Conservation (phyloP, 768 basidiomycete genomes). For the Neoboletus subvelutipes region DNA sequence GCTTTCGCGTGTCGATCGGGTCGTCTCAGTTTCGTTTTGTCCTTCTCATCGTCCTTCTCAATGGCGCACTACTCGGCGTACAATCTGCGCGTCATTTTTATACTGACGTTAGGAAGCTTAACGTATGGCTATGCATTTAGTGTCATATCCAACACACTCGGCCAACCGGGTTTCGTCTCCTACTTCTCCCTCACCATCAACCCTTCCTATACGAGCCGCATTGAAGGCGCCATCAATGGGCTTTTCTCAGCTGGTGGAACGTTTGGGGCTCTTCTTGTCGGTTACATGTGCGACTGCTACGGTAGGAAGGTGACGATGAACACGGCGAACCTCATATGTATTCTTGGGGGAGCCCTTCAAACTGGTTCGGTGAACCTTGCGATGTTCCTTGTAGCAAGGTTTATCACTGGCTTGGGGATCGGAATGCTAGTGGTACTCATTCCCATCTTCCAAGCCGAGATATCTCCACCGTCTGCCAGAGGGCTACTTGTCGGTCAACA, state of each 20-base stretch:
- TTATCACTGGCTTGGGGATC: neutral
- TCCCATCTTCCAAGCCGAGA: slow-evolving; percentile 1
- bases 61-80: neutral
- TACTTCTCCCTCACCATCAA: neutral
- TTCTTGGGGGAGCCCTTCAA: neutral
- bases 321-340: neutral
- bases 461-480: neutral
- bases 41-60: neutral
- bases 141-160: neutral
- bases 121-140: slow-evolving; percentile 1
- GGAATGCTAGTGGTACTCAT: neutral
- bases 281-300: neutral
- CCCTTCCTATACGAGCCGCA: neutral
- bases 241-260: neutral
- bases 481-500: neutral
- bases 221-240: neutral
- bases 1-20: neutral
- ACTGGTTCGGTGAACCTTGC: neutral
- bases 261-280: neutral
- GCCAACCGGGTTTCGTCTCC: neutral
- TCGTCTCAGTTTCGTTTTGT: neutral
- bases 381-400: neutral
- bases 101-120: neutral
- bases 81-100: neutral
- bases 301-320: slow-evolving; percentile 1